These are phyloP conservation scores for Yamadazyma nakazawae DNA, from an alignment of 805 yeast species.

Conservation along the genomic window DNA sequence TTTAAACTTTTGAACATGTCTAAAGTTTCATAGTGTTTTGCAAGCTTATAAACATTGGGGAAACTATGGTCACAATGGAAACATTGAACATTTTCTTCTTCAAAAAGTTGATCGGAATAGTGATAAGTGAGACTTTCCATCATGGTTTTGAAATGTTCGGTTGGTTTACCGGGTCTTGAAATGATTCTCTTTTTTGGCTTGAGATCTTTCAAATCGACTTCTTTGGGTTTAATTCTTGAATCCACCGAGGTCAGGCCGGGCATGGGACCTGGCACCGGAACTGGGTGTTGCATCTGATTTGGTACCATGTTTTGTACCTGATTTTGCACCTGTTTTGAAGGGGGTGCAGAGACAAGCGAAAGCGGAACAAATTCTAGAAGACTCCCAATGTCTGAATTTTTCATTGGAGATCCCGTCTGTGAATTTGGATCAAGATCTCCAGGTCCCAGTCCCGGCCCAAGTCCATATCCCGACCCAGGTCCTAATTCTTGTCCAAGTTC, in stretches of 20 bases:
- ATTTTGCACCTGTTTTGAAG: too few relatives aligned
- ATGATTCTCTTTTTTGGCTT: too few relatives aligned
- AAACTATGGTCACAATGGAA: conserved; percentile 8
- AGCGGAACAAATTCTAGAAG: background rate
- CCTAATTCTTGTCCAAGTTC: background rate
- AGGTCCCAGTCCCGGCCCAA: too few relatives aligned
- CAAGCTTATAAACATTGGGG: conserved; percentile 12
- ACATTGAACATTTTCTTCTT: conserved; percentile 2
- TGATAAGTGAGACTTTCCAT: background rate
- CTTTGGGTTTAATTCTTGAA: too few relatives aligned
- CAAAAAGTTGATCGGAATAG: background rate
- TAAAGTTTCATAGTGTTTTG: conserved; percentile 19
- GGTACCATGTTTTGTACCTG: too few relatives aligned
- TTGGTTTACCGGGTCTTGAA: background rate
- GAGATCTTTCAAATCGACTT: too few relatives aligned
- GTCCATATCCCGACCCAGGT: too few relatives aligned
- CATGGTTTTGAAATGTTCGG: background rate
- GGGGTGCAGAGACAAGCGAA: background rate
- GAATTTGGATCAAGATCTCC: too few relatives aligned
- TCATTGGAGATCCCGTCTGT: background rate
- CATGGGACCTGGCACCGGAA: too few relatives aligned
- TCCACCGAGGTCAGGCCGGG: too few relatives aligned
- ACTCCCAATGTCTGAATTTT: background rate
- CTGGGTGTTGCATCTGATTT: too few relatives aligned
- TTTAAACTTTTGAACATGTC: conserved; percentile 15